Evolutionary conservation across 192 early-diverging fungal genomes (phyloP).

Genomic region (Linderina pennispora): DNA sequence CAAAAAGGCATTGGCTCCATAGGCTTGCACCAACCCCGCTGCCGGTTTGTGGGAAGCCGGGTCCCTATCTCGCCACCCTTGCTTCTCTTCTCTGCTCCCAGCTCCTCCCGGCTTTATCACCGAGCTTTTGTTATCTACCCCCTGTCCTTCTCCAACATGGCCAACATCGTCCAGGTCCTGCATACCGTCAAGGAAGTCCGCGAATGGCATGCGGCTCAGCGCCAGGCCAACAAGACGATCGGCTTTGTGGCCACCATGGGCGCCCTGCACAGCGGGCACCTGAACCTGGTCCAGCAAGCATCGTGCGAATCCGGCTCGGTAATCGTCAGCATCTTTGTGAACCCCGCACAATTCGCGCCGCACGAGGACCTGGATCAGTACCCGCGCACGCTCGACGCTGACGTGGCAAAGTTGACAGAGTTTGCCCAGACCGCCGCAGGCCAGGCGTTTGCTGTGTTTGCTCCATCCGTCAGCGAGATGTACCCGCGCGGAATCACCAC

Average conservation of each 20-base stretch:
- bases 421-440: background rate
- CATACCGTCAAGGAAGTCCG: conserved; percentile 71
- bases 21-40: too few relatives aligned
- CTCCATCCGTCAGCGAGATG: conserved; percentile 79
- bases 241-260: conserved; percentile 99
- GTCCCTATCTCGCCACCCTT: too few relatives aligned
- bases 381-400: conserved; percentile 76
- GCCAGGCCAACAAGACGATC: conserved; percentile 52
- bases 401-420: conserved; percentile 61
- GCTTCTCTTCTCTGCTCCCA: too few relatives aligned
- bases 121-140: too few relatives aligned
- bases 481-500: conserved; percentile 87
- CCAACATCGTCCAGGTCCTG: conserved; percentile 51
- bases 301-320: conserved; percentile 58
- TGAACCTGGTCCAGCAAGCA: conserved; percentile 60
- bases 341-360: conserved; percentile 98
- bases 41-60: too few relatives aligned
- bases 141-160: too few relatives aligned
- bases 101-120: too few relatives aligned
- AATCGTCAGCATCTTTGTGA: conserved; percentile 90
- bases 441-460: conserved; percentile 38
- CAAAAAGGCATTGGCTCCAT: too few relatives aligned
- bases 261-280: conserved; percentile 86
- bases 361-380: conserved; percentile 89
- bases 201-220: conserved; percentile 56